Evolutionary conservation across 768 basidiomycete genomes (phyloP).

Genomic region (Serendipita indica): DNA sequence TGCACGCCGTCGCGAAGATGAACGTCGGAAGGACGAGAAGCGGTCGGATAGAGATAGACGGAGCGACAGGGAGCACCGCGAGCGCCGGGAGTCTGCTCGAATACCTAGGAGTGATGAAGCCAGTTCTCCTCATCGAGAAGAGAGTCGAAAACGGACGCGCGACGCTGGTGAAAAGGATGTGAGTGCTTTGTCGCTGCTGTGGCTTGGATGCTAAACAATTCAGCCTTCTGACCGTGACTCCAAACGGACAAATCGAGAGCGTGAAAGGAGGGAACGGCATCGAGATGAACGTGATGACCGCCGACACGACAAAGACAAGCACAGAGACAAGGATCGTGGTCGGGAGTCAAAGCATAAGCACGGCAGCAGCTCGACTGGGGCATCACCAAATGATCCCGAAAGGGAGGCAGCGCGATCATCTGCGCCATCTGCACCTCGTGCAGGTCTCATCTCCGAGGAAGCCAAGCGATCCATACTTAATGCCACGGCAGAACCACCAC

Average conservation of each 20-base stretch:
- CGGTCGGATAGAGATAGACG: slow-evolving; percentile 2
- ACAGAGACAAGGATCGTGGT: background rate
- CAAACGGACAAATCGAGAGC: no score
- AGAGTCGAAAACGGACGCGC: slow-evolving; percentile 1
- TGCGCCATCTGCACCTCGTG: no score
- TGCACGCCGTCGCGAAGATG: slow-evolving; percentile 10
- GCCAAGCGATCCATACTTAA: no score
- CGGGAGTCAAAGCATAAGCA: no score
- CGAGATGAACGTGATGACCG: no score
- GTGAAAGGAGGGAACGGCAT: no score
- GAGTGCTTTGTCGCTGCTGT: slow-evolving; percentile 1
- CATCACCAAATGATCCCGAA: no score
- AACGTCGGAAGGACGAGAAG: slow-evolving; percentile 7
- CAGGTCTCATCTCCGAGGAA: no score
- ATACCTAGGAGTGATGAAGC: background rate
- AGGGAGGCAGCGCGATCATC: no score
- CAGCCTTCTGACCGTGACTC: no score
- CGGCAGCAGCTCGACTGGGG: no score
- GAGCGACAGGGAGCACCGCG: background rate
- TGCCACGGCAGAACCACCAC: no score
- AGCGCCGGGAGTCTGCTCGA: background rate
- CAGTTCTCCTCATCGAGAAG: background rate
- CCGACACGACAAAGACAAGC: background rate
- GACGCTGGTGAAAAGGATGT: background rate
- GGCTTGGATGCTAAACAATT: background rate